These are phyloP conservation scores for Mycoemilia scoparia DNA, from an alignment of 192 early-diverging fungal genomes.

Conservation along the genomic window DNA sequence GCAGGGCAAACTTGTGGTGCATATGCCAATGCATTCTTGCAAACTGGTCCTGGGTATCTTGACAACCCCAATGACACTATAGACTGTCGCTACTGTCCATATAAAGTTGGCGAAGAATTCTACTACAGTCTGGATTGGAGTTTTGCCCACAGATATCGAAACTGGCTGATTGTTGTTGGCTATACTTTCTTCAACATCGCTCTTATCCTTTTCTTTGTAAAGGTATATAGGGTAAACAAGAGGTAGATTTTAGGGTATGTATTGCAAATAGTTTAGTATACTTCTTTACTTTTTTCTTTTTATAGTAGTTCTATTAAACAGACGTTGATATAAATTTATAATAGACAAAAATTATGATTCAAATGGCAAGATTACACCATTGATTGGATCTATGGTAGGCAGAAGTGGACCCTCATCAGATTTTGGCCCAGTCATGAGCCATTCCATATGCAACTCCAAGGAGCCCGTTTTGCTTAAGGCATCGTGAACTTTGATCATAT, in stretches of 20 bases:
- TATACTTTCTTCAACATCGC: conserved; percentile 26
- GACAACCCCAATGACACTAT: conserved; percentile 24
- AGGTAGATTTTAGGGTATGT: neutral
- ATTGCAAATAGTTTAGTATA: neutral
- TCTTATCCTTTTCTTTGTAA: conserved; percentile 1
- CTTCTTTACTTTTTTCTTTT: too few relatives aligned
- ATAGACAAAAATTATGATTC: too few relatives aligned
- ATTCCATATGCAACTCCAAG: too few relatives aligned
- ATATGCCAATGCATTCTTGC: conserved; percentile 31
- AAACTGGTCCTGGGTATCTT: conserved; percentile 33
- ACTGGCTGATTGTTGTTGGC: conserved; percentile 27
- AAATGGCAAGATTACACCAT: too few relatives aligned
- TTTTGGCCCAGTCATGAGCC: too few relatives aligned
- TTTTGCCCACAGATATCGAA: conserved; percentile 27
- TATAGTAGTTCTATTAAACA: too few relatives aligned
- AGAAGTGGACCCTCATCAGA: too few relatives aligned
- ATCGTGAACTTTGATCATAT: too few relatives aligned
- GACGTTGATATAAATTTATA: too few relatives aligned
- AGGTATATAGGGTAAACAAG: conserved; percentile 5
- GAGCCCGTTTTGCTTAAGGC: too few relatives aligned
- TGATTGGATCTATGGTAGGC: too few relatives aligned
- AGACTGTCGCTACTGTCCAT: conserved; percentile 35
- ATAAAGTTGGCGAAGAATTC: conserved; percentile 29
- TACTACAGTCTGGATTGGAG: conserved; percentile 20
- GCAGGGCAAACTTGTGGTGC: conserved; percentile 32